Evolutionary conservation across 306 rosid species (phyloP).

Genomic region (Malus asiatica): DNA sequence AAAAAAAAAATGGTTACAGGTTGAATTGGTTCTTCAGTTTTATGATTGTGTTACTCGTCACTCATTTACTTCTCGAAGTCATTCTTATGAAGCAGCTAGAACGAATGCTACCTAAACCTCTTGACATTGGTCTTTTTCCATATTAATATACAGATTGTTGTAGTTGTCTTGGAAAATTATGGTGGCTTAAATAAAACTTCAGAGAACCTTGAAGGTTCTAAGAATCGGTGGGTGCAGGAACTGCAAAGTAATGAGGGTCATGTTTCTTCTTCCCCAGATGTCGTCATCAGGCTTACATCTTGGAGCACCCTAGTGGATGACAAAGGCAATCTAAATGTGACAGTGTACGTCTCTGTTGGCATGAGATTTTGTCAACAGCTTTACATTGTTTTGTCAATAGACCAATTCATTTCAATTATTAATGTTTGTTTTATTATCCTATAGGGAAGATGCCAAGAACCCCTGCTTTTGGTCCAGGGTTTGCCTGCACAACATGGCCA

Average conservation of each 20-base stretch:
- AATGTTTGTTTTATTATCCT: constrained; percentile 17
- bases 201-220: constrained; percentile 27
- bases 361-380: constrained; percentile 10
- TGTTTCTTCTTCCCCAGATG: constrained; percentile 42
- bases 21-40: neutral
- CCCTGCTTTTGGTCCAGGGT: constrained; percentile 87
- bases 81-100: neutral
- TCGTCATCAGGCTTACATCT: constrained; percentile 37
- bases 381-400: neutral
- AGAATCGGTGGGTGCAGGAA: constrained; percentile 49
- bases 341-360: constrained; percentile 45
- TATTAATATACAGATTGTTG: constrained; percentile 57
- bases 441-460: constrained; percentile 72
- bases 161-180: constrained; percentile 80
- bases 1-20: no score
- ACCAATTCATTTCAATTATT: constrained; percentile 9
- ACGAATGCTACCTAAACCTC: constrained; percentile 5
- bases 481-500: constrained; percentile 89
- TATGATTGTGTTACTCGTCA: neutral
- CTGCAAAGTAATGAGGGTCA: constrained; percentile 40
- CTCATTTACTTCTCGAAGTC: neutral
- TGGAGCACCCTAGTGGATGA: constrained; percentile 56
- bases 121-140: constrained; percentile 5
- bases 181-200: constrained; percentile 31
- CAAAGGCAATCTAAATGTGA: constrained; percentile 51